A percentile compares a stretch with the other conserved stretches of the same genome.
phyloP scores from a whole-genome alignment of 176 grass and related monocot species.

The Eleusine coracana region DNA sequence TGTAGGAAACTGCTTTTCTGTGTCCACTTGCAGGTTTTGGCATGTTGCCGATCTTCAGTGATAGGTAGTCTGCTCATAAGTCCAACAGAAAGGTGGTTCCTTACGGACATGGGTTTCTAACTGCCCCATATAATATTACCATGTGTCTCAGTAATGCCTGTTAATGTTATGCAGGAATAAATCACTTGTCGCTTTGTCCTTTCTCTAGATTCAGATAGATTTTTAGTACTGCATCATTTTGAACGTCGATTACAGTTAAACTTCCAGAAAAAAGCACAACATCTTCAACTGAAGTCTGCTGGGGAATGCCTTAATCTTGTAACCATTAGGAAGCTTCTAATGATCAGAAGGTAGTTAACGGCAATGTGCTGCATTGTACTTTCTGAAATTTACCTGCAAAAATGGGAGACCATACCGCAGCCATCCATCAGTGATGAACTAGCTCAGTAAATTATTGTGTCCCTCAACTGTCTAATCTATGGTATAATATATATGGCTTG shows the following conservation, averaged over 20 bases:
- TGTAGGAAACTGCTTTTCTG: constrained; percentile 9
- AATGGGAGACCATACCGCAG: constrained; percentile 1
- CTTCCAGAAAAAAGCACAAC: background rate
- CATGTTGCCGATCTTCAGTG: constrained; percentile 50
- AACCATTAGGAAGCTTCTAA: constrained; percentile 8
- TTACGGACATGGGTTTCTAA: constrained; percentile 61
- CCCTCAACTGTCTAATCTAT: constrained; percentile 44
- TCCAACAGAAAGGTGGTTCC: constrained; percentile 61
- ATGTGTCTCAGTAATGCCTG: constrained; percentile 7
- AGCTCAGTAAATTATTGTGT: constrained; percentile 39
- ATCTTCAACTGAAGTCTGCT: background rate
- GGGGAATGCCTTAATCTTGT: background rate
- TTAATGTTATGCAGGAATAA: constrained; percentile 13
- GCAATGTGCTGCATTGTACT: background rate
- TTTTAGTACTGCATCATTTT: background rate
- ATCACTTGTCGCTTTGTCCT: constrained; percentile 30
- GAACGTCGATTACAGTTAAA: background rate
- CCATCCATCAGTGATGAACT: constrained; percentile 44
- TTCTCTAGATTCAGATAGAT: background rate
- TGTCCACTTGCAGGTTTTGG: constrained; percentile 42
- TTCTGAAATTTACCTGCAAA: constrained; percentile 16
- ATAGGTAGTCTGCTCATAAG: constrained; percentile 36
- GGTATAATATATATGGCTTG: constrained; percentile 14
- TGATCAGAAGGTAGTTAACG: background rate
- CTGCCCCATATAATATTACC: constrained; percentile 38